Base-by-base conservation (phyloP, 2,329 filamentous ascomycete species). In the Septoria linicola region DNA sequence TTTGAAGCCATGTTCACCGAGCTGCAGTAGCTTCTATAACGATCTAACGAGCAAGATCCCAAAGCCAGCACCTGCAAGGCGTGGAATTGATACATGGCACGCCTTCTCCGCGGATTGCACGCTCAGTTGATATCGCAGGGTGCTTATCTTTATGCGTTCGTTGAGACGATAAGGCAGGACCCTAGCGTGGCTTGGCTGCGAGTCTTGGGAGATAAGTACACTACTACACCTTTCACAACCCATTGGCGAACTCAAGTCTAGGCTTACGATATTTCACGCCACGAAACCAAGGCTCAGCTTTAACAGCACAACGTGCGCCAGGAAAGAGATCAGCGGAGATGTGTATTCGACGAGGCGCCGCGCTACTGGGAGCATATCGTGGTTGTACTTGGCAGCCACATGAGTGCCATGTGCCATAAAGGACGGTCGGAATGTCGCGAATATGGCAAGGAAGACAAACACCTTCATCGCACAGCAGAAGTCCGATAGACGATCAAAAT, bases 161-260 rank as follows among this genome's bases (percentile, higher is more conserved):
- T 39, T 39, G 35, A 39, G 35, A 40, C 14, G 44, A 48, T 48
- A 48, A 48, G 44, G 4, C 35, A 23, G 16, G 25, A 34, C 30
- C 34, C 35, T 48, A 30, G 44, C 35, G 35, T 32, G 17, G 4
- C 44, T 48, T 48, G 44, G 44, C 44, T 30, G 13, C 35, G 27
- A 30, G 44, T 20, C 44, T 48, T 48, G 44, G 44, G 44, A 48
- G 44, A 48, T 48, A 48, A 48, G 43, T 47, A 30, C 39, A 25
- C 34, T n/a, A 32, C 19, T 14, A 30, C 11, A 13, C 14, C 43
- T 47, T n/a, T 32, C 13, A 8, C 34, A 31, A 13, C 27, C 13
- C 13, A 14, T 35, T 35, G 14, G 30, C 19, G 19, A 32, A n/a
- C n/a, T 14, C 20, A 36, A 16, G 23, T 32, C 44, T 48, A 27